phyloP scores from a whole-genome alignment of 305 asterid genomes.

The Solanum aculeatissimum region DNA sequence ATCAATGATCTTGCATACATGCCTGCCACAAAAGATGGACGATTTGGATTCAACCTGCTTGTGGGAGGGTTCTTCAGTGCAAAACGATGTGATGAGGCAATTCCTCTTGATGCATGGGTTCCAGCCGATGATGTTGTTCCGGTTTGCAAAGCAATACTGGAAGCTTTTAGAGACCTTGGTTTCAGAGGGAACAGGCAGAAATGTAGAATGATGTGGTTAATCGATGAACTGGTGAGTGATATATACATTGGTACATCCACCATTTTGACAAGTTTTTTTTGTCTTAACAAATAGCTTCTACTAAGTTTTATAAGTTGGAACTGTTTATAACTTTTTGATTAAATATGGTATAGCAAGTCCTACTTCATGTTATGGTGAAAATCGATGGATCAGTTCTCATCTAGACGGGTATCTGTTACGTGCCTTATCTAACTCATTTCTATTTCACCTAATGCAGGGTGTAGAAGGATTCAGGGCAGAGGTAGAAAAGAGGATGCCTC shows the following conservation, averaged over 20 bases:
- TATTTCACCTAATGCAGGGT: slow-evolving; percentile 39
- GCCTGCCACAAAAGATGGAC: slow-evolving; percentile 78
- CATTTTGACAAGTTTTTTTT: not conserved
- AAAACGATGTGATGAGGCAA: slow-evolving; percentile 89
- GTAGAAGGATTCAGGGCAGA: slow-evolving; percentile 74
- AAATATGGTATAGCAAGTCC: not conserved
- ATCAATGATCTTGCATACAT: slow-evolving; percentile 93
- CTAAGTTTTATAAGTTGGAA: not conserved
- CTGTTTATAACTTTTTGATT: not conserved
- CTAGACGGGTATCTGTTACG: not conserved
- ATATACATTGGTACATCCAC: not conserved
- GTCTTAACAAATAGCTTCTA: not conserved
- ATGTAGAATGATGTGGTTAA: slow-evolving; percentile 87
- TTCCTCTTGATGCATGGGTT: slow-evolving; percentile 97
- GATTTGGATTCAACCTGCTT: slow-evolving; percentile 76
- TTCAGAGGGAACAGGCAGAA: slow-evolving; percentile 83
- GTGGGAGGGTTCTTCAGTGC: slow-evolving; percentile 95
- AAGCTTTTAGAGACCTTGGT: slow-evolving; percentile 83
- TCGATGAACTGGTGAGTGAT: slow-evolving; percentile 83
- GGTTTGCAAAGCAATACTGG: slow-evolving; percentile 70
- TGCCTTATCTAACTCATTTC: not conserved
- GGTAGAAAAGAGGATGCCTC: slow-evolving; percentile 79
- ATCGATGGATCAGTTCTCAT: not conserved
- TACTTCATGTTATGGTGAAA: not conserved
- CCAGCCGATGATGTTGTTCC: slow-evolving; percentile 78